phyloP scores from a whole-genome alignment of 2,329 filamentous ascomycete genomes.

The Chaetomium sp. region DNA sequence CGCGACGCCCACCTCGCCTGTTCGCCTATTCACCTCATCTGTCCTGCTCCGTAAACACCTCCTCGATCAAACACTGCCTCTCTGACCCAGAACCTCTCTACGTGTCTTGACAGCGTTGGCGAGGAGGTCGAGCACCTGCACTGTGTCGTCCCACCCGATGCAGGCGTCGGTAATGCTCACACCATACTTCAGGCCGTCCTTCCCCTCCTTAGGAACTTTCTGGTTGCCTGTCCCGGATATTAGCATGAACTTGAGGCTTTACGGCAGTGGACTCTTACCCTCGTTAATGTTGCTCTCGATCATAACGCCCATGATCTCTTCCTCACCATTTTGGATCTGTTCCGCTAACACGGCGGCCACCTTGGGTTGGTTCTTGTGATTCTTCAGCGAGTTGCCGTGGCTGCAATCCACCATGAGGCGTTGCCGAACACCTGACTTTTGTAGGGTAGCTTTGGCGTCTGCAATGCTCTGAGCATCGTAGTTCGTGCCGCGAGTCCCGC shows the following conservation, averaged over 20 bases:
- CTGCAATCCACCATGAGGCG: slow-evolving; percentile 97
- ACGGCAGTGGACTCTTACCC: slow-evolving; percentile 45
- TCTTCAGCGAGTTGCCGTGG: slow-evolving; percentile 91
- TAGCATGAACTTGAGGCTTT: slow-evolving; percentile 16
- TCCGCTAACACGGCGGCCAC: slow-evolving; percentile 75
- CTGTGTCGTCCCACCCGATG: slow-evolving; percentile 89
- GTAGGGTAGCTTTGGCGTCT: slow-evolving; percentile 72
- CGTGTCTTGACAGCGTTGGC: slow-evolving; percentile 74
- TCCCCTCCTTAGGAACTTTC: slow-evolving; percentile 84
- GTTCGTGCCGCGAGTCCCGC: slow-evolving; percentile 89
- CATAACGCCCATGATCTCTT: slow-evolving; percentile 93
- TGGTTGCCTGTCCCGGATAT: slow-evolving; percentile 59
- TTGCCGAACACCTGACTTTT: slow-evolving; percentile 64
- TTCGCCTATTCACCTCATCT: too few species aligned
- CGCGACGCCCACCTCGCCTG: too few species aligned
- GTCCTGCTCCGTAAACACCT: too few species aligned
- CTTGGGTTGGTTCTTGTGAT: slow-evolving; percentile 96
- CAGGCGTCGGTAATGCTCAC: slow-evolving; percentile 97
- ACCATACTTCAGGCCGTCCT: slow-evolving; percentile 79
- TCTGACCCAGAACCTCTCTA: slow-evolving; percentile 40
- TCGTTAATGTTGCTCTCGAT: slow-evolving; percentile 97
- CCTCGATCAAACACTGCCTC: slow-evolving; percentile 21
- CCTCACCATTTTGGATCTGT: slow-evolving; percentile 80
- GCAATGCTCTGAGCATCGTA: slow-evolving; percentile 80
- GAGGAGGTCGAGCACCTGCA: slow-evolving; percentile 67